Evolutionary conservation across 2,329 filamentous ascomycete species (phyloP), one percentile per base, ranked within the genome.

Genomic region (Fusarium staphyleae): DNA sequence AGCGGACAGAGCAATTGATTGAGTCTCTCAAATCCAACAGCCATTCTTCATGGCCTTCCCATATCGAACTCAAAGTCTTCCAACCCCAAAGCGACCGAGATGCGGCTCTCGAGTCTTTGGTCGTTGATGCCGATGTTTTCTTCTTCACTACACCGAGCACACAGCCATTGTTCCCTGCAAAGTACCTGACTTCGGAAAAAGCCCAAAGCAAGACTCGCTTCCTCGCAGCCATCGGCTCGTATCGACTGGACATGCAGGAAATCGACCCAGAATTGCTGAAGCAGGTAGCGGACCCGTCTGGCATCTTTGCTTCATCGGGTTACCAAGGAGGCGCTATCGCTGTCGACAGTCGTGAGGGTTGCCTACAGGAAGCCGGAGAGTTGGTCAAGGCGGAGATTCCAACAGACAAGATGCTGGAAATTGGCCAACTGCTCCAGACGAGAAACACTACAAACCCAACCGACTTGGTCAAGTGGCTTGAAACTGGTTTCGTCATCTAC

Each of bases 401-500:
- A 0, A 55, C 49, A 0, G 62, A 65, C 2, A 63, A 65, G 29
- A 56, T 72, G 48, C 30, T 63, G 0, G 69, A 78, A 18, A 77
- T 84, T 48, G 85, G 85, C 4, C 83, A 85, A 0, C 81, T 87
- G 0, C 73, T 88, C 1, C 75, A 61, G 2, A 44, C 14, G 0
- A 55, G 48, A 10, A 54, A 55, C 1, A 39, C 48, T 0, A 15
- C 45, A 0, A 49, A 42, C 7, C 45, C 57, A 0, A 18, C 14
- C 2, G 62, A 58, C 15, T 58, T 88, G 59, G 74, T 75, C 33
- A 80, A 85, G 29, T 89, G 86, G 85, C 66, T 88, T 43, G 77
- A 81, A 55, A 77, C 75, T 39, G 87, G 87, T 0, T 86, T 88
- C 67, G 81, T 89, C 1, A 82, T 90, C 28, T 89, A 87, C 67